These are phyloP conservation scores for Erythrobasidium hasegawianum DNA, from an alignment of 1,284 basidiomycete genomes.

Conservation along the genomic window DNA sequence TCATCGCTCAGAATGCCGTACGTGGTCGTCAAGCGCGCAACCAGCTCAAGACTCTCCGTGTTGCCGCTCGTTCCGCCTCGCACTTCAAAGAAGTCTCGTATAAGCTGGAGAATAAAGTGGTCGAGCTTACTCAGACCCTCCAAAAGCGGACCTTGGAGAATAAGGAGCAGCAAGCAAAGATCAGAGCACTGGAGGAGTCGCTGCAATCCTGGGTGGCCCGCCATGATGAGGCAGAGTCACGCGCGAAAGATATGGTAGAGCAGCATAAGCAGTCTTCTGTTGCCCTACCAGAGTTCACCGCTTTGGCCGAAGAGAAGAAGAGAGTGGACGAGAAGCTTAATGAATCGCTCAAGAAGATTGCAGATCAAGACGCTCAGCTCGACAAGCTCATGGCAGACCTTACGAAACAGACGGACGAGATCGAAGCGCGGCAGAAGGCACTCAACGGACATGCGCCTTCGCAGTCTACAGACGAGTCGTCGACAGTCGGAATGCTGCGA, in stretches of 20 bases:
- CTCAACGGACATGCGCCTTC: constrained; percentile 47
- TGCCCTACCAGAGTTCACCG: constrained; percentile 70
- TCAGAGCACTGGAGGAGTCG: constrained; percentile 77
- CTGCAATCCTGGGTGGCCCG: constrained; percentile 77
- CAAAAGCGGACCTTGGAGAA: constrained; percentile 90
- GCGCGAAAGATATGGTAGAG: constrained; percentile 68
- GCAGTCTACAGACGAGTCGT: constrained; percentile 43
- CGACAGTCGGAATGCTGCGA: constrained; percentile 79
- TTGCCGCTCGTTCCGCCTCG: constrained; percentile 91
- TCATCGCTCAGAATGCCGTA: constrained; percentile 86
- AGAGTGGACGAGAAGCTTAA: constrained; percentile 79
- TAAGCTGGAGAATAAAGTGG: constrained; percentile 96
- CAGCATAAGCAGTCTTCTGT: constrained; percentile 70
- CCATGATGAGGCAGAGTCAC: constrained; percentile 81
- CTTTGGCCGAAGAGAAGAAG: constrained; percentile 69
- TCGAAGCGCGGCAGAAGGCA: constrained; percentile 73
- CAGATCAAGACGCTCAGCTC: constrained; percentile 81
- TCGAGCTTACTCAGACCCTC: constrained; percentile 94
- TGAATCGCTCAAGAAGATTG: constrained; percentile 67
- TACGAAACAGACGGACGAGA: constrained; percentile 64
- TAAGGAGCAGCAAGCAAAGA: constrained; percentile 72
- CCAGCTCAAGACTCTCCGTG: constrained; percentile 74
- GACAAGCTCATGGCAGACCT: constrained; percentile 75
- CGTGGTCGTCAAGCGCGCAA: constrained; percentile 83
- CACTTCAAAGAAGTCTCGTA: constrained; percentile 99